These are phyloP conservation scores for Claviceps cyperi DNA, from an alignment of 2,329 filamentous ascomycete genomes.

Conservation along the genomic window DNA sequence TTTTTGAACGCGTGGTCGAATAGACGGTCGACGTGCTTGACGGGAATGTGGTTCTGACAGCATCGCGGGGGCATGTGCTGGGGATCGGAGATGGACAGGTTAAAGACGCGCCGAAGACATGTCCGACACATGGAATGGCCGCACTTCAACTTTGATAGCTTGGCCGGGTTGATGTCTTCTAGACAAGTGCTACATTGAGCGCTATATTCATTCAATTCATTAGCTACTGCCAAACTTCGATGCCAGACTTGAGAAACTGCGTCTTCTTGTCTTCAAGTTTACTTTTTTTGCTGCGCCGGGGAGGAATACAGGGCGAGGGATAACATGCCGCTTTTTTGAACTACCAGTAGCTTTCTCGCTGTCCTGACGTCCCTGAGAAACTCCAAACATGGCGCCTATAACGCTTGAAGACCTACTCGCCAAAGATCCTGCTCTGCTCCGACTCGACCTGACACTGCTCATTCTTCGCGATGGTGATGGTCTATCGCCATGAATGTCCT, in stretches of 20 bases:
- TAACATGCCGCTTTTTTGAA: constrained; percentile 8
- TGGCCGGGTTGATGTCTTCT: constrained; percentile 48
- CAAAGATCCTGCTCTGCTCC: constrained; percentile 8
- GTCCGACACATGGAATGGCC: constrained; percentile 68
- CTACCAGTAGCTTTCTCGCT: constrained; percentile 9
- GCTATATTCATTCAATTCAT: constrained; percentile 24
- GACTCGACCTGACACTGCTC: constrained; percentile 7
- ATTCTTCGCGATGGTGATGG: constrained; percentile 6
- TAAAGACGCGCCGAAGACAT: constrained; percentile 63
- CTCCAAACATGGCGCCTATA: constrained; percentile 14
- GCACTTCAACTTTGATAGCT: constrained; percentile 59
- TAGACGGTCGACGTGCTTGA: constrained; percentile 61
- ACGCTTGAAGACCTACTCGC: constrained; percentile 12
- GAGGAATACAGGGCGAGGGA: not conserved
- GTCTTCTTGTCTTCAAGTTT: too few relatives aligned
- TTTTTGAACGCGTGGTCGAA: constrained; percentile 64
- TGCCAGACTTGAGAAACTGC: too few relatives aligned
- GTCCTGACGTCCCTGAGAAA: constrained; percentile 11
- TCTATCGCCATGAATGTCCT: constrained; percentile 7
- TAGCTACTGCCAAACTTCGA: constrained; percentile 2
- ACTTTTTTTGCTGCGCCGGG: not conserved
- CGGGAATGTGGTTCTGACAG: constrained; percentile 59
- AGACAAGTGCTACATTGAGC: constrained; percentile 61
- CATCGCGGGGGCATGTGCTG: constrained; percentile 76
- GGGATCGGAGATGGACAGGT: constrained; percentile 60